phyloP scores from a whole-genome alignment of 768 basidiomycete species.

The Phylloporus sp. region DNA sequence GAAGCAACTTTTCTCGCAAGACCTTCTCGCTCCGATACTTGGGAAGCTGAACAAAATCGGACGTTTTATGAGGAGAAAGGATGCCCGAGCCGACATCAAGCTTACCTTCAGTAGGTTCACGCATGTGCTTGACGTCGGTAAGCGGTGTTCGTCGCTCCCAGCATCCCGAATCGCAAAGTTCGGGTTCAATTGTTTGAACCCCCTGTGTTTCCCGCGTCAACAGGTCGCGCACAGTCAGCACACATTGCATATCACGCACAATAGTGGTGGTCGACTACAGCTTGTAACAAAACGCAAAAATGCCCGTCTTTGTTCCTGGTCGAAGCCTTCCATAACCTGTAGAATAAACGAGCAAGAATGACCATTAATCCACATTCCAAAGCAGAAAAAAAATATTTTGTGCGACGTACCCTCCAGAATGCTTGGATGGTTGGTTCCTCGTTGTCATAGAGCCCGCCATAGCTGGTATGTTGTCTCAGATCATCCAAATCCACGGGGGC shows the following conservation, averaged over 20 bases:
- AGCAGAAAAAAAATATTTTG: neutral
- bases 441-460: slow-evolving; percentile 76
- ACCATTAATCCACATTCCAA: neutral
- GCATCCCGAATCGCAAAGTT: slow-evolving; percentile 86
- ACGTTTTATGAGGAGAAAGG: neutral
- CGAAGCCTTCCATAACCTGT: slow-evolving; percentile 74
- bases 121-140: slow-evolving; percentile 82
- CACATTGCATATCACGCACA: slow-evolving; percentile 46
- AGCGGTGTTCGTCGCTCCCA: slow-evolving; percentile 63
- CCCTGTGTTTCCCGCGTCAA: slow-evolving; percentile 38
- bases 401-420: slow-evolving; percentile 76
- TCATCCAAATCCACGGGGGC: slow-evolving; percentile 83
- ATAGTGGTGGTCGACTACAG: slow-evolving; percentile 82
- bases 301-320: slow-evolving; percentile 72
- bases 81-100: neutral
- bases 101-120: slow-evolving; percentile 88
- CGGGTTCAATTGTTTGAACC: slow-evolving; percentile 84
- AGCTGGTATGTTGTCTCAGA: slow-evolving; percentile 68
- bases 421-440: slow-evolving; percentile 64
- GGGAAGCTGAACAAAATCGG: slow-evolving; percentile 50
- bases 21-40: slow-evolving; percentile 59
- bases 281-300: slow-evolving; percentile 91
- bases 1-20: slow-evolving; percentile 72
- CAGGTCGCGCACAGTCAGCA: neutral
- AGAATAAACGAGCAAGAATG: neutral